Evolutionary conservation across 768 basidiomycete genomes (phyloP).

Genomic region (Collybia sp.): DNA sequence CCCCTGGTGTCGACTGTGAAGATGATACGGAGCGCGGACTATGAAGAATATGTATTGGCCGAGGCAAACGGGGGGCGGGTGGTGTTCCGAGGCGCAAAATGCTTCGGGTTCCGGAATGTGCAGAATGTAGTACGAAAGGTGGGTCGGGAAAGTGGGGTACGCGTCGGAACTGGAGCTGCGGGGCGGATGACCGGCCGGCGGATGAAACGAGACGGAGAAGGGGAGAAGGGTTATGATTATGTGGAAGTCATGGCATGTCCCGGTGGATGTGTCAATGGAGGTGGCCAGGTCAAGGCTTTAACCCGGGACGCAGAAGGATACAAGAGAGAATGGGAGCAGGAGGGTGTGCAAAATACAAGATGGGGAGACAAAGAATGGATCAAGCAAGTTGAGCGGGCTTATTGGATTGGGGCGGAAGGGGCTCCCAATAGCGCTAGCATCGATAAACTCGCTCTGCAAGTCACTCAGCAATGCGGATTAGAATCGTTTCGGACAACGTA

Average conservation of each 20-base stretch:
- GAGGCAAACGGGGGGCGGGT: slow-evolving; percentile 41
- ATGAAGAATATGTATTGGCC: slow-evolving; percentile 65
- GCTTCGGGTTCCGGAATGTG: slow-evolving; percentile 95
- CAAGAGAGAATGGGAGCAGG: slow-evolving; percentile 54
- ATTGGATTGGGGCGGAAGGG: slow-evolving; percentile 51
- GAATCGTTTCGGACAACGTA: slow-evolving; percentile 72
- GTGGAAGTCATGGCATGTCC: slow-evolving; percentile 99
- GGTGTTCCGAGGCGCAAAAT: slow-evolving; percentile 90
- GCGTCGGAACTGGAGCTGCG: slow-evolving; percentile 67
- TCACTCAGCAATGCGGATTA: no score
- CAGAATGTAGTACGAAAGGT: slow-evolving; percentile 96
- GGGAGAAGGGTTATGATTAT: slow-evolving; percentile 69
- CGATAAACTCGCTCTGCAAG: no score
- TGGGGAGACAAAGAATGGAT: slow-evolving; percentile 89
- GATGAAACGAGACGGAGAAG: slow-evolving; percentile 28
- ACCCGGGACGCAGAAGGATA: slow-evolving; percentile 62
- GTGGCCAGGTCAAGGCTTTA: slow-evolving; percentile 71
- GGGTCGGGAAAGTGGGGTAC: slow-evolving; percentile 76
- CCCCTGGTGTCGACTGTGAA: slow-evolving; percentile 49
- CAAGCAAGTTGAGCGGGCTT: slow-evolving; percentile 71
- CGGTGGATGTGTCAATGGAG: slow-evolving; percentile 95
- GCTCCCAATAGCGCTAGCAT: slow-evolving; percentile 26
- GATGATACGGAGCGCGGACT: slow-evolving; percentile 67
- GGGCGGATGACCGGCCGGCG: slow-evolving; percentile 31
- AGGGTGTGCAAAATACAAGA: slow-evolving; percentile 54